A percentile compares a stretch with the other conserved stretches of the same genome.
phyloP scores from a whole-genome alignment of 176 grass and related monocot species.

The Bonia amplexicaulis region DNA sequence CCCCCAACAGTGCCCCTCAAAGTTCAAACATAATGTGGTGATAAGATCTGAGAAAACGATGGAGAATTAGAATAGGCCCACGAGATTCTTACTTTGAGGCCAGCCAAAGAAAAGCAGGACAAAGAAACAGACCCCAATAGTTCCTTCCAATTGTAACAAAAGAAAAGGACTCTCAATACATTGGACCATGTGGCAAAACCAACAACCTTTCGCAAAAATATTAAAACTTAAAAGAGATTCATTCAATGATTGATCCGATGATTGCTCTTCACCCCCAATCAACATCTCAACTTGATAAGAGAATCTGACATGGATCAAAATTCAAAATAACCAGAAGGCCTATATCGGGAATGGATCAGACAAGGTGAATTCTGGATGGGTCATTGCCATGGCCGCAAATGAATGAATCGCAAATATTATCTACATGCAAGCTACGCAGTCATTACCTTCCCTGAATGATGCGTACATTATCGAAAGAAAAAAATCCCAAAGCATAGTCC shows the following conservation, averaged over 20 bases:
- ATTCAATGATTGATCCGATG: conserved; percentile 80
- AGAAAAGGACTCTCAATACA: conserved; percentile 18
- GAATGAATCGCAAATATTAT: conserved; percentile 12
- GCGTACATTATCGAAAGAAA: not conserved
- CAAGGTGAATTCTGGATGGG: conserved; percentile 23
- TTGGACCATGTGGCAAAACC: conserved; percentile 35
- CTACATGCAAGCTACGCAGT: conserved; percentile 15
- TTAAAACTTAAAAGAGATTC: conserved; percentile 55
- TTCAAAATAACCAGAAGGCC: conserved; percentile 39
- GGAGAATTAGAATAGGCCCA: conserved; percentile 52
- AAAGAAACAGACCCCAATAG: conserved; percentile 44
- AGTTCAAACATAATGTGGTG: conserved; percentile 45
- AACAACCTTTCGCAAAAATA: conserved; percentile 37
- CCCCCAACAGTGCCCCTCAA: conserved; percentile 22
- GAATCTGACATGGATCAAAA: conserved; percentile 56
- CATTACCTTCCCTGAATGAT: conserved; percentile 19
- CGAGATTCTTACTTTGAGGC: conserved; percentile 50
- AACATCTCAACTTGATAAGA: conserved; percentile 66
- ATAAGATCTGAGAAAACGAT: conserved; percentile 58
- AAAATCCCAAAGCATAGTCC: not conserved
- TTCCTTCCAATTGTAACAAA: conserved; percentile 26
- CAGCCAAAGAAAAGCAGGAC: conserved; percentile 47
- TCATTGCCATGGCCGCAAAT: conserved; percentile 3
- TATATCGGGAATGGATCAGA: conserved; percentile 32
- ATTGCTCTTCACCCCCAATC: conserved; percentile 35